Evolutionary conservation across 331 rosid genomes (phyloP).

Genomic region (Spiraea crenata): DNA sequence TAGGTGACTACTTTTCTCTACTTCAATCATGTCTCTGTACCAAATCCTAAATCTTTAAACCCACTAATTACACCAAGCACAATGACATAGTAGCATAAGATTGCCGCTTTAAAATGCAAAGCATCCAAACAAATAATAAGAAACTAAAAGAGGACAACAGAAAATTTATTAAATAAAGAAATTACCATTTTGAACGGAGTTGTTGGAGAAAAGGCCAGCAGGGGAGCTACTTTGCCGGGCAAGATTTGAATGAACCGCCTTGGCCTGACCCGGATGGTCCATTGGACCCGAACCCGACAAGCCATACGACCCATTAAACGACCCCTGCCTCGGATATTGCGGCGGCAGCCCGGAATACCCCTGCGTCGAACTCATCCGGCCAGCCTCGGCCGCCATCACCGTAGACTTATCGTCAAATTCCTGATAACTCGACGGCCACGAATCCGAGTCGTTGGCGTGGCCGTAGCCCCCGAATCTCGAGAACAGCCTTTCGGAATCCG

Average conservation of each 20-base stretch:
- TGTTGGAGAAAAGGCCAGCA: constrained; percentile 56
- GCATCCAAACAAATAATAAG: background rate
- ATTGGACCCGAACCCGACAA: constrained; percentile 42
- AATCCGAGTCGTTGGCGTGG: constrained; percentile 25
- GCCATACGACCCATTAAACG: constrained; percentile 49
- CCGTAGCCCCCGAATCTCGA: constrained; percentile 42
- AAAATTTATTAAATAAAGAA: too few relatives aligned
- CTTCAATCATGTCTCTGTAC: background rate
- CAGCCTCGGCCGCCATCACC: constrained; percentile 7
- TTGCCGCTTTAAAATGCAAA: background rate
- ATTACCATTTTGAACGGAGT: constrained; percentile 64
- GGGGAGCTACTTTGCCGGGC: constrained; percentile 65
- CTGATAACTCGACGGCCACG: constrained; percentile 33
- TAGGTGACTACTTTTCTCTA: background rate
- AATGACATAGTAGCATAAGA: background rate
- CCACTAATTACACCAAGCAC: background rate
- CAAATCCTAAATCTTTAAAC: background rate
- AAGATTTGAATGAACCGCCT: constrained; percentile 36
- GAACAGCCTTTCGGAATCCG: constrained; percentile 47
- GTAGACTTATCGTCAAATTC: constrained; percentile 45
- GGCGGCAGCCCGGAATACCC: constrained; percentile 64
- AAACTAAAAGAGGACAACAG: too few relatives aligned
- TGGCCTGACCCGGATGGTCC: constrained; percentile 30
- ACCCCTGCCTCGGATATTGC: constrained; percentile 70
- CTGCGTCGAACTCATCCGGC: constrained; percentile 38